Evolutionary conservation across 2,329 filamentous ascomycete species (phyloP).

Genomic region (Fusarium penzigii): DNA sequence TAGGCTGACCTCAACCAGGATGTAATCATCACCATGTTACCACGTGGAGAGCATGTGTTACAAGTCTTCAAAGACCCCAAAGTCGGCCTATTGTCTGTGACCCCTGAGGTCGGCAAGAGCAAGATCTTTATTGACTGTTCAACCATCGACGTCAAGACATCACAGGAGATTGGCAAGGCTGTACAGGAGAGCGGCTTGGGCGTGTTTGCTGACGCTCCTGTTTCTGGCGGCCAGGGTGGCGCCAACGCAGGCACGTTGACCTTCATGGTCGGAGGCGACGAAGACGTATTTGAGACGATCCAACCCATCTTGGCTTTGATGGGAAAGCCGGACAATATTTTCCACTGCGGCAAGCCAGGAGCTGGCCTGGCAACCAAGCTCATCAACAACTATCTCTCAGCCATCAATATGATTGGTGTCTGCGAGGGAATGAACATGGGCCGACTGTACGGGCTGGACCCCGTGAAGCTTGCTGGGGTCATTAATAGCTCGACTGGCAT

Average conservation of each 20-base stretch:
- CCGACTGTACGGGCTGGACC: slow-evolving; percentile 11
- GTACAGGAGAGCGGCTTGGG: background rate
- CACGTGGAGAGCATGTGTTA: slow-evolving; percentile 6
- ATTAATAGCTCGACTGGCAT: slow-evolving; percentile 14
- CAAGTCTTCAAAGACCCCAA: slow-evolving; percentile 1
- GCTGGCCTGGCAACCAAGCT: slow-evolving; percentile 15
- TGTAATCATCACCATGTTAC: slow-evolving; percentile 11
- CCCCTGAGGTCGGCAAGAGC: background rate
- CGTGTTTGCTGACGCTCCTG: slow-evolving; percentile 11
- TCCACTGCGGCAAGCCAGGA: slow-evolving; percentile 18
- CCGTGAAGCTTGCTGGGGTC: slow-evolving; percentile 3
- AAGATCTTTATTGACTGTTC: slow-evolving; percentile 7
- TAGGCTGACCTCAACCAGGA: background rate
- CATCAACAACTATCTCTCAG: slow-evolving; percentile 16
- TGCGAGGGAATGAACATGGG: slow-evolving; percentile 16
- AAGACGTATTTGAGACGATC: background rate
- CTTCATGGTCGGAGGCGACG: slow-evolving; percentile 6
- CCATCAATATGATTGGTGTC: slow-evolving; percentile 8
- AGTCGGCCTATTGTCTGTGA: background rate
- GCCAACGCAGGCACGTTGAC: slow-evolving; percentile 5
- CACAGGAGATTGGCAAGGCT: background rate
- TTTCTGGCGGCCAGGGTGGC: slow-evolving; percentile 8
- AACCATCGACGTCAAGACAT: slow-evolving; percentile 8
- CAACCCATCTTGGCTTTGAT: background rate
- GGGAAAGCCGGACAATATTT: slow-evolving; percentile 6